Evolutionary conservation across 345 rosid genomes (phyloP), one percentile per base, ranked within the genome.

Genomic region (Acer saccharum): DNA sequence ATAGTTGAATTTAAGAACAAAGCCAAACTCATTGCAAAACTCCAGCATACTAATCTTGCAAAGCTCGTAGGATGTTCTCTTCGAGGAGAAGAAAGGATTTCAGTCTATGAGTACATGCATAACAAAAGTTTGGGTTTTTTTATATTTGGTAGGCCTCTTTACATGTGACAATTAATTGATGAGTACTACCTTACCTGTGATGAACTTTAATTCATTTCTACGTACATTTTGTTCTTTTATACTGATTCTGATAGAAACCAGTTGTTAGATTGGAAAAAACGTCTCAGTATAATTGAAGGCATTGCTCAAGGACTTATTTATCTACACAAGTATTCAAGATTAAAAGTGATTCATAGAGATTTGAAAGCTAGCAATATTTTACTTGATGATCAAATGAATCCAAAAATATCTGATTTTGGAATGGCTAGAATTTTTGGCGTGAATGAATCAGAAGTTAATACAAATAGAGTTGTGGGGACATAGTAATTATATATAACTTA

Each of bases 241-340:
- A 72, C 54, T 58, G 35, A 58, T 72, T 39, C 35, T 20, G 21
- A 14, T 2, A 73, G 65, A 43, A 23, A 62, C 11, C 16, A 62
- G 0, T 7, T 43, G 12, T 23, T 68, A 25, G 21, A 63, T 64
- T 70, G 70, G 65, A 63, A 12, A 41, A 77, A 50, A 44, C 64
- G 74, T 0, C n/a, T 69, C 12, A 69, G 2, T 8, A 69, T 77
- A 50, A 69, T 77, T 69, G 80, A 77, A 61, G 75, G 69, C 2
- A 77, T 77, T 7, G 39, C 35, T 44, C 74, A 77, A 77, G 76
- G 80, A 18, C 80, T 77, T 44, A 20, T 63, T 32, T 71, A 71
- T 35, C 76, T 77, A 0, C 80, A 77, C 35, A 63, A 32, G 3
- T 32, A 32, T 32, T 32, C 39, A 32, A 32, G 39, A 32, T 32